phyloP scores from a whole-genome alignment of 1,139 yeast genomes.

The Yamadazyma atlantica region DNA sequence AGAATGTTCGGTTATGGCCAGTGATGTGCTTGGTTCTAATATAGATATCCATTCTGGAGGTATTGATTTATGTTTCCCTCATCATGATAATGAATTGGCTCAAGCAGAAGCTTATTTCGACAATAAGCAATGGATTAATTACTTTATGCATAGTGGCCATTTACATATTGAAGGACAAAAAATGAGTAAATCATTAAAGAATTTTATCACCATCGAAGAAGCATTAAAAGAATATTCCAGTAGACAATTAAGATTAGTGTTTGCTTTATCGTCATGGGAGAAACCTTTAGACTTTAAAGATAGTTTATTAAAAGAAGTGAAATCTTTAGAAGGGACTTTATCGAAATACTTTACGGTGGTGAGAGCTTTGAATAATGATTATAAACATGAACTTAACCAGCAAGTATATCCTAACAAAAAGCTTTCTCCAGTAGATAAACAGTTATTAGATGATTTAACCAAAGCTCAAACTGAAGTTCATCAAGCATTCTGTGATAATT shows the following conservation, averaged over 20 bases:
- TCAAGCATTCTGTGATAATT: conserved; percentile 81
- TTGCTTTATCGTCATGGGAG: conserved; percentile 92
- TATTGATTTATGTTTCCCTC: conserved; percentile 97
- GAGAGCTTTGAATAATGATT: conserved; percentile 69
- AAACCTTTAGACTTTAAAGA: conserved; percentile 90
- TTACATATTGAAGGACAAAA: conserved; percentile 97
- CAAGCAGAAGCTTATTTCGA: conserved; percentile 94
- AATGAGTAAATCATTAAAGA: conserved; percentile 93
- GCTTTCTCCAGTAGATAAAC: conserved; percentile 50
- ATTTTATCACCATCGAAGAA: conserved; percentile 91
- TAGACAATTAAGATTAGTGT: conserved; percentile 85
- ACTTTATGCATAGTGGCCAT: conserved; percentile 95
- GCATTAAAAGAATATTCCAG: conserved; percentile 71
- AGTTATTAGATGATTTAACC: conserved; percentile 51
- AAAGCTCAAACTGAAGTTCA: conserved; percentile 65
- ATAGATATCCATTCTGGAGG: conserved; percentile 98
- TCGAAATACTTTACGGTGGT: conserved; percentile 83
- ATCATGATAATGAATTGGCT: conserved; percentile 96
- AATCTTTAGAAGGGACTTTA: conserved; percentile 67
- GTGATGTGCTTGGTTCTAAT: conserved; percentile 75
- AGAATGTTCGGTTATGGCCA: conserved; percentile 98
- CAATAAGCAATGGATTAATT: conserved; percentile 93
- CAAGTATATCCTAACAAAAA: conserved; percentile 58
- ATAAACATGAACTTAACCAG: conserved; percentile 48
- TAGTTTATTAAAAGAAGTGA: conserved; percentile 72